A percentile compares a stretch with the other conserved stretches of the same genome.
Evolutionary conservation across 2,329 filamentous ascomycete species (phyloP).

Genomic region (Pestalotiopsis sp.): DNA sequence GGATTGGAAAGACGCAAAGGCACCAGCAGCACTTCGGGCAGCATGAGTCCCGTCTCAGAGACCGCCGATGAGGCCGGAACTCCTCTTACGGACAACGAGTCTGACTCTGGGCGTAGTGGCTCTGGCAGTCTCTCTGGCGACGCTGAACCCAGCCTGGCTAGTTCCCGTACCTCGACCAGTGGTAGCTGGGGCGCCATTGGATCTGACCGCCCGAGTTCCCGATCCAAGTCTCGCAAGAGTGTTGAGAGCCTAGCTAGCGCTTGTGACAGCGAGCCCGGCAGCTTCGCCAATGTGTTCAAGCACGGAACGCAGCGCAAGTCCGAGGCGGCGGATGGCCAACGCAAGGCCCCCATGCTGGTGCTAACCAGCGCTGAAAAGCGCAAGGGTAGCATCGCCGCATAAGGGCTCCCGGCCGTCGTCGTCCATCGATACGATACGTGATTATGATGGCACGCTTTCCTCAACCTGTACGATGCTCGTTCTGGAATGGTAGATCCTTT

Average conservation of each 20-base stretch:
- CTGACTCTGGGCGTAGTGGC: constrained; percentile 70
- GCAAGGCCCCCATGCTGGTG: constrained; percentile 84
- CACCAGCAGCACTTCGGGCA: constrained; percentile 71
- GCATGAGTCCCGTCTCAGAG: constrained; percentile 90
- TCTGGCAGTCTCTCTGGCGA: constrained; percentile 82
- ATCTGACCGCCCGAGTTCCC: constrained; percentile 77
- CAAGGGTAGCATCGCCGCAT: constrained; percentile 57
- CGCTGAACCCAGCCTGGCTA: constrained; percentile 67
- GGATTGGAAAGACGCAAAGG: constrained; percentile 84
- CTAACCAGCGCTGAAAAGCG: constrained; percentile 90
- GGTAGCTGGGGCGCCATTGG: constrained; percentile 79
- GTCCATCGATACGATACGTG: constrained; percentile 10
- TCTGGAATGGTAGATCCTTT: constrained; percentile 31
- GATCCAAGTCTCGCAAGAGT: constrained; percentile 66
- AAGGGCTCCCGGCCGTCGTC: constrained; percentile 11
- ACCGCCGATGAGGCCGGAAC: constrained; percentile 68
- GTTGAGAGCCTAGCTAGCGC: constrained; percentile 69
- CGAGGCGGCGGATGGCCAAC: constrained; percentile 63
- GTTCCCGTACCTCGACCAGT: constrained; percentile 76
- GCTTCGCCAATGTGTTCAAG: constrained; percentile 70
- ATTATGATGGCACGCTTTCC: constrained; percentile 33
- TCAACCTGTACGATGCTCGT: constrained; percentile 28
- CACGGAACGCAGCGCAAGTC: constrained; percentile 58
- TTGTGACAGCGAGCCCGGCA: constrained; percentile 56
- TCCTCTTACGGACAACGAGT: constrained; percentile 73